Evolutionary conservation across 306 rosid species (phyloP), one percentile per base, ranked within the genome.

Genomic region (Clitoria ternatea): DNA sequence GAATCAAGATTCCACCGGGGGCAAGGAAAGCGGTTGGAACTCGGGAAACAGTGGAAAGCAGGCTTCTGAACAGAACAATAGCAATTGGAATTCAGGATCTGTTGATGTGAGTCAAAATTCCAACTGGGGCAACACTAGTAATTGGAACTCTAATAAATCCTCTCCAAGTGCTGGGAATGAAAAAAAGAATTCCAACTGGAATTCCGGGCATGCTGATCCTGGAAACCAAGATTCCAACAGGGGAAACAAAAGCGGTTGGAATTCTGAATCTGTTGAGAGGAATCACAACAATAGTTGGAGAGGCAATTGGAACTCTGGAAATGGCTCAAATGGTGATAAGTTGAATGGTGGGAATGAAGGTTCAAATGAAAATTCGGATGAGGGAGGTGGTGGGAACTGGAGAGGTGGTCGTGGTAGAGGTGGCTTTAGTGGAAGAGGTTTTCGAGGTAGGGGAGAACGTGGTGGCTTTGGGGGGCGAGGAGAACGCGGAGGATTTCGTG

Each of bases 331-430:
- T 52, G 81, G 70, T 47, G 82, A 70, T 26, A 43, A 42, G 7
- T 61, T 22, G 7, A 43, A 44, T 66, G 44, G 72, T 29, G 84
- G 55, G 7, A 53, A 42, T 43, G 73, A 59, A 22, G 54, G 80
- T 67, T 23, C 60, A 29, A 79, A 40, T 76, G 86, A 82, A 48
- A 72, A 65, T 73, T 50, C 79, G 17, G 74, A 68, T 19, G 73
- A 85, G 2, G 65, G 36, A 5, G 68, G 83, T 61, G 82, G 91
- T 36, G 77, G 85, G 54, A 72, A 74, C 6, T 18, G 86, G 79
- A 69, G 88, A 70, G 97, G 96, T 26, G 92, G 97, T 36, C 85
- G 89, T 3, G 91, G 91, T 48, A 82, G 85, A 81, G 88, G 85
- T 43, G 81, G 91, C 43, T 85, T 81, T 70, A 60, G 88, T 72